These are phyloP conservation scores for Penicillium sumatraense DNA, from an alignment of 2,329 filamentous ascomycete species.

Conservation along the genomic window DNA sequence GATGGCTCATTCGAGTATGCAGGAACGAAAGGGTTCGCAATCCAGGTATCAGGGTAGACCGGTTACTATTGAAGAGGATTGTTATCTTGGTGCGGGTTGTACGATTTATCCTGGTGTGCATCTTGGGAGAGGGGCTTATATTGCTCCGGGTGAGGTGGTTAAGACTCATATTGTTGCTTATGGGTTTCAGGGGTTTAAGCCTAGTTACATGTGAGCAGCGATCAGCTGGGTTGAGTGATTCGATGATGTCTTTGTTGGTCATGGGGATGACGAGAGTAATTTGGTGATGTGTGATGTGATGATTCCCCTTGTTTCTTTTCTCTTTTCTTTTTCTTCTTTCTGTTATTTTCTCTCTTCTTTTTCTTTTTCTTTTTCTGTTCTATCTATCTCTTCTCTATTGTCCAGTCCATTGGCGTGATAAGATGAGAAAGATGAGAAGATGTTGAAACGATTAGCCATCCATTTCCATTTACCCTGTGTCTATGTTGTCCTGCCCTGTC, in stretches of 20 bases:
- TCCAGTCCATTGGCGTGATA: too few relatives aligned
- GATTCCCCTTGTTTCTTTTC: neutral
- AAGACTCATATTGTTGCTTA: constrained; percentile 48
- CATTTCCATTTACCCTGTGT: too few relatives aligned
- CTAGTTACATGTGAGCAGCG: constrained; percentile 43
- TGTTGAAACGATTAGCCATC: neutral
- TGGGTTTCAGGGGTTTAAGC: constrained; percentile 47
- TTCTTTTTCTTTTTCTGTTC: neutral
- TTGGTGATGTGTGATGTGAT: neutral
- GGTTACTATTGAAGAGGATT: constrained; percentile 76
- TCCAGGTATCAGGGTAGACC: constrained; percentile 71
- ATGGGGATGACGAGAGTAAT: neutral
- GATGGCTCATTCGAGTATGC: constrained; percentile 72
- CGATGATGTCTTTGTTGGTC: too few relatives aligned
- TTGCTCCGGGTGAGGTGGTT: constrained; percentile 51
- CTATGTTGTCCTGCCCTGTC: too few relatives aligned
- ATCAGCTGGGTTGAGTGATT: neutral
- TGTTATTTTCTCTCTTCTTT: neutral
- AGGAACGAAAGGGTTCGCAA: constrained; percentile 72
- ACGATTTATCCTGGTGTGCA: constrained; percentile 59
- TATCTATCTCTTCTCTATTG: too few relatives aligned
- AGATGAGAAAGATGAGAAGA: neutral
- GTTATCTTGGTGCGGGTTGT: constrained; percentile 66
- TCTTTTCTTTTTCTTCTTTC: neutral
- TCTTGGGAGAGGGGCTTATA: constrained; percentile 47